phyloP scores from a whole-genome alignment of 306 rosid genomes.

The Mucuna pruriens region DNA sequence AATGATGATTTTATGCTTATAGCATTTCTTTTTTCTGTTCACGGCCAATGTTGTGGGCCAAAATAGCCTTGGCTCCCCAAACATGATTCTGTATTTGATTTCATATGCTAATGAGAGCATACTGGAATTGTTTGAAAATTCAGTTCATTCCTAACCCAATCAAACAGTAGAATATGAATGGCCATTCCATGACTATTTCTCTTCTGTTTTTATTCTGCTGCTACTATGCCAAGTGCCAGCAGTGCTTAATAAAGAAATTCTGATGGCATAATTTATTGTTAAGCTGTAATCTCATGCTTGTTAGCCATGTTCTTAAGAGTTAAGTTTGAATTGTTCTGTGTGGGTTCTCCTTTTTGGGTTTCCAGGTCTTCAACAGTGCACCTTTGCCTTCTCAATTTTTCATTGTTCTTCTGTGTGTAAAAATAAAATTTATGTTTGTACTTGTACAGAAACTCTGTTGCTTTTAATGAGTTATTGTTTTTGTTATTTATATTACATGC shows the following conservation, averaged over 20 bases:
- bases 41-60: background rate
- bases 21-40: background rate
- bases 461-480: background rate
- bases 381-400: background rate
- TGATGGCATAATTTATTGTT: background rate
- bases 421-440: background rate
- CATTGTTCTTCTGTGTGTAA: background rate
- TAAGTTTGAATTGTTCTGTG: background rate
- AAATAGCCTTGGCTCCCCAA: background rate
- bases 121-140: background rate
- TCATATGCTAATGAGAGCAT: background rate
- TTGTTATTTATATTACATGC: background rate
- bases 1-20: background rate
- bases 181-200: background rate
- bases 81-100: background rate
- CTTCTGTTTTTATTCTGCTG: background rate
- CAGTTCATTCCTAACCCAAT: background rate
- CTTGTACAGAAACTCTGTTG: background rate
- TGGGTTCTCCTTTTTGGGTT: background rate
- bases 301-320: conserved; percentile 3
- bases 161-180: background rate
- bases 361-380: background rate
- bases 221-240: background rate
- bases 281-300: conserved; percentile 9
- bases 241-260: background rate